Evolutionary conservation across 2,329 filamentous ascomycete genomes (phyloP).

Genomic region (Calonectria fujianensis): DNA sequence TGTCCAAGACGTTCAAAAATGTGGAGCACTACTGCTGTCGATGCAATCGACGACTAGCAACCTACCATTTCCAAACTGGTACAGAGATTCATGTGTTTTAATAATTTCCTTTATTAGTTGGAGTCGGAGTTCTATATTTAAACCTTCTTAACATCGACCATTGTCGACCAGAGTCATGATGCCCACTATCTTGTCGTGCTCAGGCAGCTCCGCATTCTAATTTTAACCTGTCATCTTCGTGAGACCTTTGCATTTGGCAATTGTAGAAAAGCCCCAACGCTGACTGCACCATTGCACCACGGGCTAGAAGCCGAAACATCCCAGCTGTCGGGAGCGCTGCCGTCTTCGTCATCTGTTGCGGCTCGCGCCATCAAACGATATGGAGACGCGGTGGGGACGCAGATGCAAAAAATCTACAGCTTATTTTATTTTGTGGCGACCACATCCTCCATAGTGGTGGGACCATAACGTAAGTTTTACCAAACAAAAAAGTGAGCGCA

Average conservation of each 20-base stretch:
- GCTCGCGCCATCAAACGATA: background rate
- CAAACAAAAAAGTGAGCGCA: background rate
- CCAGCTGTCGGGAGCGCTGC: background rate
- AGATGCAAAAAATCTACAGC: slow-evolving; percentile 15
- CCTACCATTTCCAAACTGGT: slow-evolving; percentile 49
- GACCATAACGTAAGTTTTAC: slow-evolving; percentile 21
- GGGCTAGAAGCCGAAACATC: background rate
- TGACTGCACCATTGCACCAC: background rate
- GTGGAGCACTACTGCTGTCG: slow-evolving; percentile 53
- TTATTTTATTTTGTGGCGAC: slow-evolving; percentile 14
- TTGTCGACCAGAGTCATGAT: background rate
- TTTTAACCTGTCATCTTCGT: background rate
- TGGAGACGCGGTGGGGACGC: background rate
- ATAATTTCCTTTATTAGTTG: background rate
- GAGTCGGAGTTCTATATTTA: background rate
- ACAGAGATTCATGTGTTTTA: slow-evolving; percentile 51
- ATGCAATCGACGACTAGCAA: slow-evolving; percentile 49
- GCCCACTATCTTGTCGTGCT: background rate
- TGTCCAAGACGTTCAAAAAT: slow-evolving; percentile 49
- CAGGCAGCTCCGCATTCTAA: background rate
- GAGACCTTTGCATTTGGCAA: background rate
- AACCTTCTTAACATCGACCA: background rate
- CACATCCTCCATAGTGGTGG: slow-evolving; percentile 2
- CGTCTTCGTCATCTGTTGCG: background rate
- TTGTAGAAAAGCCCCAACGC: background rate